Evolutionary conservation across 331 rosid genomes (phyloP).

Genomic region (Pyrus hybrid): DNA sequence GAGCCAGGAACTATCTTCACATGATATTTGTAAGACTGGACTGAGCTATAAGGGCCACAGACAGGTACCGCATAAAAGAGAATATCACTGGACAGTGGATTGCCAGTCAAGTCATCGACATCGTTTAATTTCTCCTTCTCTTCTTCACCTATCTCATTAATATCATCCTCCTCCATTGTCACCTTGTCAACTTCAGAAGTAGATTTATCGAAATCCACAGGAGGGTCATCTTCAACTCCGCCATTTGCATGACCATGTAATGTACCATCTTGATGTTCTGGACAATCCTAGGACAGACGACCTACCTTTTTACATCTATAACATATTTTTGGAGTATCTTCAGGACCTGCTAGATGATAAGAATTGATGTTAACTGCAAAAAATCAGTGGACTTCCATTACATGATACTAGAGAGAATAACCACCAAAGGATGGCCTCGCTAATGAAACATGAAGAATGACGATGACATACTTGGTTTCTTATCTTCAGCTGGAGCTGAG

Average conservation of each 20-base stretch:
- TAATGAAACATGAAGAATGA: neutral
- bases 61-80: slow-evolving; percentile 91
- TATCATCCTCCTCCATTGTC: slow-evolving; percentile 87
- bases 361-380: neutral
- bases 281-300: slow-evolving; percentile 85
- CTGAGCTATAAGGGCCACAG: slow-evolving; percentile 81
- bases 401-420: neutral
- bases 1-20: slow-evolving; percentile 94
- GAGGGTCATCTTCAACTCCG: slow-evolving; percentile 34
- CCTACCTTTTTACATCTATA: slow-evolving; percentile 90
- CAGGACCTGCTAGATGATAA: slow-evolving; percentile 36
- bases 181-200: slow-evolving; percentile 51
- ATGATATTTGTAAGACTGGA: slow-evolving; percentile 80
- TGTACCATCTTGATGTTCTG: slow-evolving; percentile 40
- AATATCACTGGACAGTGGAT: slow-evolving; percentile 79
- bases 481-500: slow-evolving; percentile 31
- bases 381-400: neutral
- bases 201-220: slow-evolving; percentile 20
- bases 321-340: slow-evolving; percentile 77
- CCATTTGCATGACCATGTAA: slow-evolving; percentile 33
- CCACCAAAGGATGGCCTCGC: neutral
- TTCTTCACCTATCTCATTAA: slow-evolving; percentile 92
- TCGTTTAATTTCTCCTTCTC: slow-evolving; percentile 82
- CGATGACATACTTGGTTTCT: slow-evolving; percentile 24
- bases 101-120: slow-evolving; percentile 94